Conservation (phyloP, 106 monocot species). For the Ottelia alismoides region DNA sequence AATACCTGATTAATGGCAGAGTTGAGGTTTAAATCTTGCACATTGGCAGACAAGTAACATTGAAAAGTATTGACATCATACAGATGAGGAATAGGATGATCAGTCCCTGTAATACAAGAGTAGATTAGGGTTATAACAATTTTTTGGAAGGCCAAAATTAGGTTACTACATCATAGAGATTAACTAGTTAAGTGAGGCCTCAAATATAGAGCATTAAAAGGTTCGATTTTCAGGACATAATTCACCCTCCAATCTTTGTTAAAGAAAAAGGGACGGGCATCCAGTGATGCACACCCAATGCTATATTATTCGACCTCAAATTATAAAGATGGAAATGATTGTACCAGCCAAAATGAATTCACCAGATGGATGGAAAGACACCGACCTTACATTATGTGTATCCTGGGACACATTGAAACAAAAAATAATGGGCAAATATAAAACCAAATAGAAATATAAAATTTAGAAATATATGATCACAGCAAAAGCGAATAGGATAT, state of each 20-base stretch:
- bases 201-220: background rate
- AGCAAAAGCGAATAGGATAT: background rate
- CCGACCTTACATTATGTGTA: conserved; percentile 95
- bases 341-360: conserved; percentile 86
- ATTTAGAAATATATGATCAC: too few relatives aligned
- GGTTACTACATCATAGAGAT: too few relatives aligned
- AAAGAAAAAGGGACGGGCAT: too few relatives aligned
- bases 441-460: too few relatives aligned
- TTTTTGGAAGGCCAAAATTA: too few relatives aligned
- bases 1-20: conserved; percentile 89
- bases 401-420: conserved; percentile 30
- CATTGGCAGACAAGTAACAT: conserved; percentile 73
- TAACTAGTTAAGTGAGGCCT: background rate
- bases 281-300: too few relatives aligned
- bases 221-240: too few relatives aligned
- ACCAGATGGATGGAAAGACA: conserved; percentile 97
- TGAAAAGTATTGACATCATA: conserved; percentile 96
- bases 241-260: too few relatives aligned
- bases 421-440: conserved; percentile 3
- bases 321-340: background rate
- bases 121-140: background rate
- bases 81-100: conserved; percentile 80
- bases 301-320: too few relatives aligned
- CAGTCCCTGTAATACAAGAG: conserved; percentile 52
- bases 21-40: conserved; percentile 41